Conservation (phyloP, 169 alveolate species). For the Plasmodium vinckei region DNA sequence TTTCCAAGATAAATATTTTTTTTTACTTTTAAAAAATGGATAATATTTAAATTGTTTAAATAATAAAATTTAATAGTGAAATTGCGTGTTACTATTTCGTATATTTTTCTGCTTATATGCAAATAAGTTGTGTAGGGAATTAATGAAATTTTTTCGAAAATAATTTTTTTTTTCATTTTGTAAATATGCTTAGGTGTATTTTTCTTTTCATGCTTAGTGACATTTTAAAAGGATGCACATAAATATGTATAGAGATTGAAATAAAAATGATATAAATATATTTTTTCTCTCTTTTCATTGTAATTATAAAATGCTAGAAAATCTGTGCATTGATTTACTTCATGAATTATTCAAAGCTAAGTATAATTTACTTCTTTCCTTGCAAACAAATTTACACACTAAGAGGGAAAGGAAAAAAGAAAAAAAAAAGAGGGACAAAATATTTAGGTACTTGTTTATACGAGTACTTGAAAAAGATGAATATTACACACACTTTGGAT, state of each 20-base stretch:
- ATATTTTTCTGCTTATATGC: not conserved
- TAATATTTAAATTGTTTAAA: no score
- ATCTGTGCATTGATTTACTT: slow-evolving; percentile 29
- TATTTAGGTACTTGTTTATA: not conserved
- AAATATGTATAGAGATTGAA: no score
- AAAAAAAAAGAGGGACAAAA: not conserved
- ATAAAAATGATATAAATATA: no score
- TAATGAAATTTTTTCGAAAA: no score
- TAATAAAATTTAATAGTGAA: no score
- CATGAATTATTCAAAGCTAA: slow-evolving; percentile 32
- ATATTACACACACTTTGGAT: slow-evolving; percentile 22
- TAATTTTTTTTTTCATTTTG: no score
- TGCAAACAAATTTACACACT: not conserved
- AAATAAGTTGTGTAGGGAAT: not conserved
- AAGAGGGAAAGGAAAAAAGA: not conserved
- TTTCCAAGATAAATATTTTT: no score
- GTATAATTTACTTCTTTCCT: slow-evolving; percentile 27
- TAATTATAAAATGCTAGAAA: slow-evolving; percentile 49
- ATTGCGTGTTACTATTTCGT: not conserved
- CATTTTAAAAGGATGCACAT: not conserved
- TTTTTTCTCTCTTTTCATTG: not conserved
- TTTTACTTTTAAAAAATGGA: no score
- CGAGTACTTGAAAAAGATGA: slow-evolving; percentile 1
- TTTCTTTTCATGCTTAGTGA: no score
- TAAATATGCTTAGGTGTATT: no score